phyloP scores from a whole-genome alignment of 371 early-diverging fungal genomes.

The Mucor racemosus region DNA sequence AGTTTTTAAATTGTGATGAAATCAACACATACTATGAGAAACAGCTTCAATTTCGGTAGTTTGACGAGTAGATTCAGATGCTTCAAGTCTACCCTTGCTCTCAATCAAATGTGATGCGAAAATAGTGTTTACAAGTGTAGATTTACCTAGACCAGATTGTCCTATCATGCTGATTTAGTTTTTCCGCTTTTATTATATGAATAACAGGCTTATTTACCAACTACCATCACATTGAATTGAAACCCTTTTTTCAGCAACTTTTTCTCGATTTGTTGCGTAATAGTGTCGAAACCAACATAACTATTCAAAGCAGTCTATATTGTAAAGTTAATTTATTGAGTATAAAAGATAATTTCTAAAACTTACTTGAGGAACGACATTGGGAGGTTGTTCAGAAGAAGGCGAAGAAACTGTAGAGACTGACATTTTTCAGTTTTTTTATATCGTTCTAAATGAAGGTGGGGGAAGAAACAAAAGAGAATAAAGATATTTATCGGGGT shows the following conservation, averaged over 20 bases:
- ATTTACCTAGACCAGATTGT: conserved; percentile 98
- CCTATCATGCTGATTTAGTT: conserved; percentile 50
- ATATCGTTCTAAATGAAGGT: not conserved
- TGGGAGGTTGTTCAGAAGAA: conserved; percentile 20
- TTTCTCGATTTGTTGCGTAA: conserved; percentile 92
- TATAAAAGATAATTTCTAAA: not conserved
- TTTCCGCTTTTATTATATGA: not conserved
- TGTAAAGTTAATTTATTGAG: not conserved
- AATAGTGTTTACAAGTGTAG: conserved; percentile 97
- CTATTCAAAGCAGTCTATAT: conserved; percentile 63
- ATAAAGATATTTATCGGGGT: conserved; percentile 4
- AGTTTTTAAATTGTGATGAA: not conserved
- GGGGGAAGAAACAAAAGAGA: conserved; percentile 7
- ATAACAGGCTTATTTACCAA: conserved; percentile 58
- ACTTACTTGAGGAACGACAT: conserved; percentile 15
- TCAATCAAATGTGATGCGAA: conserved; percentile 88
- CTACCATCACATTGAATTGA: conserved; percentile 94
- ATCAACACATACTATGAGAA: conserved; percentile 64
- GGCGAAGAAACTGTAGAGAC: conserved; percentile 24
- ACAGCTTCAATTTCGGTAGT: conserved; percentile 86
- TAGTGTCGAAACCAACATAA: conserved; percentile 96
- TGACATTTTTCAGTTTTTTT: conserved; percentile 7
- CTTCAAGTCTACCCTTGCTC: conserved; percentile 77
- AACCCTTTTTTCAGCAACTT: conserved; percentile 94
- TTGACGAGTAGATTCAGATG: conserved; percentile 78